A percentile compares a stretch with the other conserved stretches of the same genome.
Evolutionary conservation across 306 rosid genomes (phyloP).

Genomic region (Cercis canadensis): DNA sequence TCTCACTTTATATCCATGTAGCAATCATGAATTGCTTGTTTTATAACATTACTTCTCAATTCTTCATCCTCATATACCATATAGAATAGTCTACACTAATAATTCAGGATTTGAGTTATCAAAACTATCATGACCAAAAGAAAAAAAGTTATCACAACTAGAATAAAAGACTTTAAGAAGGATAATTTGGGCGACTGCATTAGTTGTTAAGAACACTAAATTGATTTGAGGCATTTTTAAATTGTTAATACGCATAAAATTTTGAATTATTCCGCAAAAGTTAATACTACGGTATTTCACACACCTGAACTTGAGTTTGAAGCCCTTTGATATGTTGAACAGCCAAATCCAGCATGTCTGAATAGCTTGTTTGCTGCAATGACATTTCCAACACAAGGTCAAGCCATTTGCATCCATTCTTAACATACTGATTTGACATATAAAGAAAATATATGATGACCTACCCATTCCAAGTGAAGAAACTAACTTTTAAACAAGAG

Average conservation of each 20-base stretch:
- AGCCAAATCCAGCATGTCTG: slow-evolving; percentile 98
- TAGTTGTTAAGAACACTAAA: too few relatives aligned
- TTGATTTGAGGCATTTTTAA: too few relatives aligned
- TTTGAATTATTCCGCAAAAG: not conserved
- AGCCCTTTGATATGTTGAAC: slow-evolving; percentile 98
- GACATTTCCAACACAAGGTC: slow-evolving; percentile 25
- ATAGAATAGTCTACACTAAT: too few relatives aligned
- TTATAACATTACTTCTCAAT: too few relatives aligned
- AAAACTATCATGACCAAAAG: too few relatives aligned
- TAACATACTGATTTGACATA: slow-evolving; percentile 6
- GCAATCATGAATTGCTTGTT: too few relatives aligned
- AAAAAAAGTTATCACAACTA: too few relatives aligned
- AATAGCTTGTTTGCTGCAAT: slow-evolving; percentile 94
- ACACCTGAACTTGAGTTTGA: slow-evolving; percentile 89
- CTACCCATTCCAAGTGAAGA: slow-evolving; percentile 7
- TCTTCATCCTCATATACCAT: too few relatives aligned
- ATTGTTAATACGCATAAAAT: not conserved
- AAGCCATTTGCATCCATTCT: slow-evolving; percentile 4
- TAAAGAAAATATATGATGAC: not conserved
- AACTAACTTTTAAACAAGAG: slow-evolving; percentile 1
- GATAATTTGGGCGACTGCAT: not conserved
- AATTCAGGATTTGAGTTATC: too few relatives aligned
- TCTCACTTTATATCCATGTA: too few relatives aligned
- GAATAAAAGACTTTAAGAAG: too few relatives aligned
- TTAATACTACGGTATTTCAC: slow-evolving; percentile 28